Base-by-base conservation (phyloP, 2,329 filamentous ascomycete genomes). In the Drechslerella dactyloides region DNA sequence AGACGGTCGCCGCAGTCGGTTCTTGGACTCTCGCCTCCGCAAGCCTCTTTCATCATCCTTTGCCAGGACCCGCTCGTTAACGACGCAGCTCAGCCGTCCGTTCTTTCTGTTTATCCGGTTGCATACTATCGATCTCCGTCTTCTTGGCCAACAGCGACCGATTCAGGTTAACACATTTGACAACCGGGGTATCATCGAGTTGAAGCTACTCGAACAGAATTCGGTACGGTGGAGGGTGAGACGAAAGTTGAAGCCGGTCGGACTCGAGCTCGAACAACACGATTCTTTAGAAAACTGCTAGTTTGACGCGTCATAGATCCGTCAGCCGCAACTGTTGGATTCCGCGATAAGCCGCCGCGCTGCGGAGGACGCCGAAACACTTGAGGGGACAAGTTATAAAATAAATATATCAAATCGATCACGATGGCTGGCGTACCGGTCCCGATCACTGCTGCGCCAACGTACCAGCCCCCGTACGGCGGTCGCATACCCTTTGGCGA, bases 401-500 rank as follows among this genome's bases (percentile, higher is more conserved):
- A 33, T 33, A 33, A 33, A 33, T 33, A 3, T 33, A 33, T 33
- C 50, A 56, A 40, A 56, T 17, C 21, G 19, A 48, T 46, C 24
- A 21, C 8, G 59, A 58, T 40, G 40, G 63, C 63, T 59, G 59
- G 58, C 19, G 24, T 60, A 24, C 59, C 52, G n/a, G 15, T 51
- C 17, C 37, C 37, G 11, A 58, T 69, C 23, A 70, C 66, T 11
- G 59, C 59, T 24, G 30, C 60, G 4, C 66, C 66, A 50, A 7
- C 24, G 17, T 59, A 46, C 24, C 57, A 59, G 33, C 59, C 50
- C 4, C 59, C 54, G 10, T 42, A 64, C n/a, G 37, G 51, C 48
- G 66, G 59, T 30, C 66, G 65, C 40, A 56, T 51, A n/a, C 40
- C 60, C 3, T 57, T 64, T 23, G 60, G 58, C 21, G 37, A 70